Evolutionary conservation across 2,329 filamentous ascomycete genomes (phyloP), one percentile per base, ranked within the genome.

Genomic region (Colletotrichum sp.): DNA sequence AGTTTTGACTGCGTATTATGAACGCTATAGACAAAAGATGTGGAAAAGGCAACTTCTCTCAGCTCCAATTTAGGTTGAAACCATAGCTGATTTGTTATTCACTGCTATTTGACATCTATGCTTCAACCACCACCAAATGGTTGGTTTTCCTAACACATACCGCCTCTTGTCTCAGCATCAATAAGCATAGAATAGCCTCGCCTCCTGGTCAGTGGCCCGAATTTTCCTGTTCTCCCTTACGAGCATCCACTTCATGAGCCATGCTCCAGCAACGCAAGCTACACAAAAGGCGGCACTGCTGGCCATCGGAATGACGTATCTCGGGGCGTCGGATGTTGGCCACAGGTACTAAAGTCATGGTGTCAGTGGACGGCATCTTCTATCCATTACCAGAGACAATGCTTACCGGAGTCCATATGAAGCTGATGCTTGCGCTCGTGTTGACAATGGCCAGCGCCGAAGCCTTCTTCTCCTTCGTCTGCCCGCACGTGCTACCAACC

Each of bases 381-480:
- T 24, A 2, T n/a, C 2, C 4, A 2, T 13, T 18, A 16, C 5
- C 1, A 13, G 1, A 9, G 4, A 28, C 0, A 26, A 12, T 14
- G 21, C 75, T 64, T 43, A 77, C 72, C 34, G 75, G 77, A 8
- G 78, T 79, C 68, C 75, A 79, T 4, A 79, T 78, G 16, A 77
- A 74, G 34, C 77, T 74, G 9, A 79, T 39, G 2, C 77, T 78
- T 14, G 78, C 78, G 57, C 75, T 76, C 9, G 76, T 72, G 71
- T 80, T 80, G 2, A 77, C 78, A 12, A 86, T 83, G 6, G 83
- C 83, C 3, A 86, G 74, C 4, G 83, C 80, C 10, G 80, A 80
- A 2, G 85, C 84, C 72, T 84, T 85, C 79, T 86, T 85, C 76
- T 86, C 85, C 30, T 83, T 84, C 0, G 83, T 86, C 72, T 86